Conservation (phyloP, 371 early-diverging fungal genomes). For the Mortierella sp. region DNA sequence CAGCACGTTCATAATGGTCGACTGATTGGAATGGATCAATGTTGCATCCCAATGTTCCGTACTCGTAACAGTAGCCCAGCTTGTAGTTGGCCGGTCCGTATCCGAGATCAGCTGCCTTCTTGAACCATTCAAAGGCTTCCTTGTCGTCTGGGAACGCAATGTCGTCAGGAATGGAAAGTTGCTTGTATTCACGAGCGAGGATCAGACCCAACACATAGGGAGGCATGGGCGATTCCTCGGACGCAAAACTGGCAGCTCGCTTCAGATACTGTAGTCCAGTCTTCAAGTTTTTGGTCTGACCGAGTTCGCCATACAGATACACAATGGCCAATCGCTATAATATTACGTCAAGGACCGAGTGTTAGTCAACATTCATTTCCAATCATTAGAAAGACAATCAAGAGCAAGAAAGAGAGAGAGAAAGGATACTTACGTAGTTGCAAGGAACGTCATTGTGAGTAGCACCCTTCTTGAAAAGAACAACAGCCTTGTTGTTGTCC, state of each 20-base stretch:
- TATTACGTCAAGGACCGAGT: neutral
- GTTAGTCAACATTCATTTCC: no score
- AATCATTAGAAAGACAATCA: neutral
- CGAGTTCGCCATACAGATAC: slow-evolving; percentile 73
- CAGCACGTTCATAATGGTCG: slow-evolving; percentile 84
- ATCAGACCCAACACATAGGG: slow-evolving; percentile 78
- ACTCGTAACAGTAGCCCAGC: slow-evolving; percentile 88
- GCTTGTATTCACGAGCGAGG: slow-evolving; percentile 53
- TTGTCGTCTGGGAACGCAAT: slow-evolving; percentile 54
- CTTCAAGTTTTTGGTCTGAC: slow-evolving; percentile 64
- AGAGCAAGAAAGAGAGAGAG: no score
- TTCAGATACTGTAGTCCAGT: slow-evolving; percentile 80
- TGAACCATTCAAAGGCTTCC: slow-evolving; percentile 57
- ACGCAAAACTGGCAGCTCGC: slow-evolving; percentile 73
- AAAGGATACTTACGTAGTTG: slow-evolving; percentile 76
- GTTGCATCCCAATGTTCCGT: slow-evolving; percentile 68
- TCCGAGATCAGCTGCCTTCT: slow-evolving; percentile 65
- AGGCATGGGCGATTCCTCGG: slow-evolving; percentile 71
- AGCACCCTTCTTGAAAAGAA: slow-evolving; percentile 81
- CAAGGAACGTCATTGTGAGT: slow-evolving; percentile 73
- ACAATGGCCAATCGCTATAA: slow-evolving; percentile 63
- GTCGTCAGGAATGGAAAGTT: slow-evolving; percentile 54
- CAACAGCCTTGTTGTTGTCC: slow-evolving; percentile 72
- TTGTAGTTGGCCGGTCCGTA: slow-evolving; percentile 79
- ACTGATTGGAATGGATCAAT: slow-evolving; percentile 80